Percentiles rank a stretch among this genome's conserved stretches.
Evolutionary conservation across 345 rosid genomes (phyloP).

Genomic region (Ailanthus altissimus): DNA sequence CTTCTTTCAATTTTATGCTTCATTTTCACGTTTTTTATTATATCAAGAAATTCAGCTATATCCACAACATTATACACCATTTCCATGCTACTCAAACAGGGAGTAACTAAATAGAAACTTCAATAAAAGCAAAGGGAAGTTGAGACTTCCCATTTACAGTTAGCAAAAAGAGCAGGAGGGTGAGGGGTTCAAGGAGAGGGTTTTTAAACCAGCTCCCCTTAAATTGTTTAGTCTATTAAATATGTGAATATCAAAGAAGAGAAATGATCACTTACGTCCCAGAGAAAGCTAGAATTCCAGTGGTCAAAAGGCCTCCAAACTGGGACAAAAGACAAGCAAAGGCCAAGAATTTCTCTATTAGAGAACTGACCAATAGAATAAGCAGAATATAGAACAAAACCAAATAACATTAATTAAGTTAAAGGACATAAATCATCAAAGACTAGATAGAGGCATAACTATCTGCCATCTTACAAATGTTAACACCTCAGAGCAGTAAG

Average conservation of each 20-base stretch:
- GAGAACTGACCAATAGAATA: not conserved
- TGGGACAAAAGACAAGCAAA: slow-evolving; percentile 33
- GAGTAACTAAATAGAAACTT: too few relatives aligned
- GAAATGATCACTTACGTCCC: slow-evolving; percentile 72
- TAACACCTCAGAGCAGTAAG: not conserved
- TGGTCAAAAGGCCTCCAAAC: slow-evolving; percentile 90
- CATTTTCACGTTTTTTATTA: not conserved
- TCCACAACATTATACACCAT: not conserved
- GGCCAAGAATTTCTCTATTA: not conserved
- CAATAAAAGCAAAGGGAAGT: too few relatives aligned
- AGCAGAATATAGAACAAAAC: not conserved
- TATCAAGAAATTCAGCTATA: not conserved
- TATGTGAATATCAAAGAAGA: slow-evolving; percentile 5
- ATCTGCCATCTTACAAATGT: not conserved
- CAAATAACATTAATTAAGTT: not conserved
- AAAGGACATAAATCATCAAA: not conserved
- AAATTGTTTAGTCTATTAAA: not conserved
- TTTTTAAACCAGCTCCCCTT: too few relatives aligned
- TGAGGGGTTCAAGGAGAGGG: too few relatives aligned
- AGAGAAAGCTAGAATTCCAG: slow-evolving; percentile 81
- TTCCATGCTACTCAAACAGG: not conserved
- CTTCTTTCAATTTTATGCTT: not conserved
- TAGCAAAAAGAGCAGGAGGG: too few relatives aligned
- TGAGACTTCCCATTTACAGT: too few relatives aligned
- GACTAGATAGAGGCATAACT: not conserved